These are phyloP conservation scores for Penicillium sp. DNA, from an alignment of 2,329 filamentous ascomycete genomes.

Conservation along the genomic window DNA sequence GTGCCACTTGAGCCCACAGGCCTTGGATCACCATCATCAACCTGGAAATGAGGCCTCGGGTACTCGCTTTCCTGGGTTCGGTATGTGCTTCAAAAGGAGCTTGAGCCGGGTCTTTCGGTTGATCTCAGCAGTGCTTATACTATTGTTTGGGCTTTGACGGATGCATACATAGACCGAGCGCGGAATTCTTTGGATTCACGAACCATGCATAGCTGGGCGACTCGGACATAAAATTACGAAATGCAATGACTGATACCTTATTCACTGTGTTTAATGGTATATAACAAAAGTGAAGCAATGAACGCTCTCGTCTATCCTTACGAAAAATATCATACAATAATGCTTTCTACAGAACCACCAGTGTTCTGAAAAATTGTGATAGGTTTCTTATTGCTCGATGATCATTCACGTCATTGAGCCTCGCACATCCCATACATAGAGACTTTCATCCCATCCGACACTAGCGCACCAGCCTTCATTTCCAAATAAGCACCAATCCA, in stretches of 20 bases:
- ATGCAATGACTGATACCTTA: constrained; percentile 18
- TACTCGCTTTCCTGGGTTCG: neutral
- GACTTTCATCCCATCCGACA: constrained; percentile 87
- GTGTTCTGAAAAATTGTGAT: neutral
- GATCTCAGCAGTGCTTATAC: neutral
- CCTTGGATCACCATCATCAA: neutral
- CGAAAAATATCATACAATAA: neutral
- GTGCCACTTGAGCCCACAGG: neutral
- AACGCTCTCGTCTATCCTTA: neutral
- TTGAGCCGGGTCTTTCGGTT: neutral
- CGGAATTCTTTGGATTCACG: neutral
- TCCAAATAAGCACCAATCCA: constrained; percentile 98
- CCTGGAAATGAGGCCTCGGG: neutral
- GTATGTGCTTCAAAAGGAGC: neutral
- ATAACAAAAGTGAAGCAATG: neutral
- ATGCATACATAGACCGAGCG: neutral
- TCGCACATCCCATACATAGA: constrained; percentile 89
- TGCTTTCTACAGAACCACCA: neutral
- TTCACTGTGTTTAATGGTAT: neutral
- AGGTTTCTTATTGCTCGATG: neutral
- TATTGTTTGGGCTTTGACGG: neutral
- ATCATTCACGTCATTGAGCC: constrained; percentile 52
- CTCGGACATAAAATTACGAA: constrained; percentile 21
- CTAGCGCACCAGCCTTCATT: constrained; percentile 94
- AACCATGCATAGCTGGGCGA: constrained; percentile 1